These are phyloP conservation scores for Talaromyces amestolkiae DNA, from an alignment of 2,329 filamentous ascomycete species.

Conservation along the genomic window DNA sequence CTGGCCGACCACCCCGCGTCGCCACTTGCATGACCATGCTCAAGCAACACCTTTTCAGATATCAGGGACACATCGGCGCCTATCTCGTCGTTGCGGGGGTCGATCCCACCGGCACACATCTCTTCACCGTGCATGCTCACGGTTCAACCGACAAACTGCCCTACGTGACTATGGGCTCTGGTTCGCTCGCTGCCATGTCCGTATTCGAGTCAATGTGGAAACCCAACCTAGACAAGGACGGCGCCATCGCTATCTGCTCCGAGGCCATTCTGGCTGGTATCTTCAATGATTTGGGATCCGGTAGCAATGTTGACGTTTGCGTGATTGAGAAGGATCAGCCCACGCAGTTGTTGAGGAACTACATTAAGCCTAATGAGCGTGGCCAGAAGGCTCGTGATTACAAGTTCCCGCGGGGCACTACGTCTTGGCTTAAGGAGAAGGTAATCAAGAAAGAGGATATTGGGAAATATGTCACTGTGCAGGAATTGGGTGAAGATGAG, in stretches of 20 bases:
- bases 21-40: slow-evolving; percentile 99
- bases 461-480: slow-evolving; percentile 87
- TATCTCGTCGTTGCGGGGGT: slow-evolving; percentile 97
- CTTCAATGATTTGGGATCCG: slow-evolving; percentile 96
- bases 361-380: slow-evolving; percentile 88
- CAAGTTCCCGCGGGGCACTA: slow-evolving; percentile 86
- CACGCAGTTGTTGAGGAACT: slow-evolving; percentile 79
- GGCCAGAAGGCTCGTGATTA: slow-evolving; percentile 91
- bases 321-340: slow-evolving; percentile 96
- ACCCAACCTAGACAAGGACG: slow-evolving; percentile 69
- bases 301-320: slow-evolving; percentile 95
- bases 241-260: slow-evolving; percentile 76
- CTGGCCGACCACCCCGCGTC: slow-evolving; percentile 92
- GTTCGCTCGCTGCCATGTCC: slow-evolving; percentile 93
- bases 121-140: slow-evolving; percentile 98
- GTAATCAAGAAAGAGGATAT: slow-evolving; percentile 92
- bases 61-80: slow-evolving; percentile 96
- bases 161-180: slow-evolving; percentile 98
- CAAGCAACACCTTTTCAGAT: slow-evolving; percentile 98
- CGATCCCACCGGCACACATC: slow-evolving; percentile 89
- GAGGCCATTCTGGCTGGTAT: slow-evolving; percentile 95
- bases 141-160: slow-evolving; percentile 97
- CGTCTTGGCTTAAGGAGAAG: slow-evolving; percentile 92
- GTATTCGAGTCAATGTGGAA: slow-evolving; percentile 98
- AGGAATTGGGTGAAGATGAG: slow-evolving; percentile 72